Evolutionary conservation across 768 basidiomycete species (phyloP), one percentile per base, ranked within the genome.

Genomic region (Trametes punicea): DNA sequence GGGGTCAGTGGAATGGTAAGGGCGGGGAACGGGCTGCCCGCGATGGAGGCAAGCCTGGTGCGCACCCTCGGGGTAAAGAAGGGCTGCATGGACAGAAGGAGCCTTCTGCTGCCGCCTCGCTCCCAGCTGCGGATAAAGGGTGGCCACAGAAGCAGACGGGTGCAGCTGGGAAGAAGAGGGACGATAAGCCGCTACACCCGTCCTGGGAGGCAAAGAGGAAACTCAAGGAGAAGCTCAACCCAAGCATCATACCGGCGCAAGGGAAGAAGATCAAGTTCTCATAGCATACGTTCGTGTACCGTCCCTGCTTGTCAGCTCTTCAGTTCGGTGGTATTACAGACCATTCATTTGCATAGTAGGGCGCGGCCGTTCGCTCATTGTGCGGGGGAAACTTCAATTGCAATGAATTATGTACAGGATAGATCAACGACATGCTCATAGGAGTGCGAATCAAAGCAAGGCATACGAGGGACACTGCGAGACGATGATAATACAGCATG

Each of bases 151-250:
- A 26, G 45, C n/a, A 39, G 51, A 25, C 46, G 33, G 11, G 54
- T 16, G 23, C 51, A 45, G 45, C 60, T 20, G 31, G 45, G 34
- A 60, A 54, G 55, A 30, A 52, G 55, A 42, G 55, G 40, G 64
- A 69, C 34, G 71, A 71, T 18, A 77, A 67, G 67, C 76, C 81
- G 27, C 61, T 97, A 52, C 97, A 99, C 72, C 96, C 97, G 2
- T 96, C 93, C 13, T 99, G 97, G 96, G 91, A 91, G 70, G 97
- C 97, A 6, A 98, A 95, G 74, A 80, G 79, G 71, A 85, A 83
- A 69, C 70, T 86, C 56, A 92, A 88, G 72, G 83, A 87, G 73
- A 84, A 81, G 72, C 76, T 82, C 61, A 80, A 76, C 61, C 76
- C 74, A n/a, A 74, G 75, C 6, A 85, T 88, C 33, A 70, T 84